phyloP scores from a whole-genome alignment of 495 filamentous ascomycete genomes.

The Aspergillus avenaceus region DNA sequence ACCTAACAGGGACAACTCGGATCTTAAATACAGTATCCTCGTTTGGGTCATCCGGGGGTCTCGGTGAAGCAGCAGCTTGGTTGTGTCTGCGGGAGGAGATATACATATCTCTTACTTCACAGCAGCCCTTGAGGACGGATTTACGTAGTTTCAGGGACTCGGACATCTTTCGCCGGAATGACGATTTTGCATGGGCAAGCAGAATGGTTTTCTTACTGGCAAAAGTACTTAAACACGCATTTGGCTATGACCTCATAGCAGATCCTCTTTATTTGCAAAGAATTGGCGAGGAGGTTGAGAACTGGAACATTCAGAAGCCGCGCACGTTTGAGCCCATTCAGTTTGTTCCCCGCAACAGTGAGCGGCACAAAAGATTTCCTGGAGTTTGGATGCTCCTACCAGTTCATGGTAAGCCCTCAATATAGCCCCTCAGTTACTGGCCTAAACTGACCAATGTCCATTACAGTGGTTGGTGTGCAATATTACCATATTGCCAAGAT shows the following conservation, averaged over 20 bases:
- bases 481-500: conserved; percentile 33
- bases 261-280: neutral
- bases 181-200: conserved; percentile 29
- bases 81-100: conserved; percentile 29
- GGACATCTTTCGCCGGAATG: conserved; percentile 21
- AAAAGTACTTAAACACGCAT: conserved; percentile 19
- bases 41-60: conserved; percentile 24
- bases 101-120: conserved; percentile 24
- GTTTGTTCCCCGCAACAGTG: conserved; percentile 8
- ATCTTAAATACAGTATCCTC: conserved; percentile 26
- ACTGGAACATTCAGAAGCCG: conserved; percentile 23
- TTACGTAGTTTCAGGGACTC: conserved; percentile 22
- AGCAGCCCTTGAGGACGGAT: conserved; percentile 21
- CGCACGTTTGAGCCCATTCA: conserved; percentile 22
- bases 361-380: conserved; percentile 13
- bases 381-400: conserved; percentile 27
- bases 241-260: conserved; percentile 3
- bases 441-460: neutral
- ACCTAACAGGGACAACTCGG: conserved; percentile 25
- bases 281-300: conserved; percentile 15
- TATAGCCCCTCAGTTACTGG: neutral
- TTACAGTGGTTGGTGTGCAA: conserved; percentile 25
- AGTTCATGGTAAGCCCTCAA: conserved; percentile 21
- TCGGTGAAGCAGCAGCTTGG: conserved; percentile 31
- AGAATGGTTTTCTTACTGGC: conserved; percentile 27